Base-by-base conservation (phyloP, 1,139 yeast genomes). In the Suhomyces taliae region DNA sequence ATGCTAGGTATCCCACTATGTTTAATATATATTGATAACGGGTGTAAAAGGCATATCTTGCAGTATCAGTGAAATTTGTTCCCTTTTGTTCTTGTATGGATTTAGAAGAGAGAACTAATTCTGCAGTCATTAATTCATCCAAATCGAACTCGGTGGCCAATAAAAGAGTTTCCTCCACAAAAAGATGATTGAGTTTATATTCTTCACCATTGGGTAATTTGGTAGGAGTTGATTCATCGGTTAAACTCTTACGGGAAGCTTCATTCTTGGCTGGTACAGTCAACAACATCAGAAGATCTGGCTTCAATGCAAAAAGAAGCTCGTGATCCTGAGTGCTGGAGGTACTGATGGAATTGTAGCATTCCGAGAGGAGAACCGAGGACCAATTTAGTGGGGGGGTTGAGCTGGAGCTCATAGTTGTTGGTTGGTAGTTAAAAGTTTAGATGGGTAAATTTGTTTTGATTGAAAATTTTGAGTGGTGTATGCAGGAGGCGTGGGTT, bases 21-120 rank as follows among this genome's bases (percentile, higher is more conserved):
- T 87, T 88, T 41, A 91, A 65, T 19, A 90, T 82, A 55, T 81
- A 86, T 58, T 83, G 86, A 44, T 84, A 76, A 55, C 97, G 77
- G 46, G 81, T 67, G 60, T 83, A 88, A 60, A 79, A 90, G 7
- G 82, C 74, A n/a, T 87, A 79, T 53, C 84, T 77, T 1, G 93
- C 96, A 32, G 84, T 77, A 56, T 89, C 95, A 6, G 78, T 59
- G 26, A 84, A 71, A 1, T 78, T 69, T 7, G 83, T 69, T 5
- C 88, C 90, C 31, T 79, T 72, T 37, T 77, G 62, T 39, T 64
- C 66, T 12, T 74, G 67, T 15, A 75, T 68, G 3, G 66, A 64
- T 6, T 74, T 61, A 3, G 88, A 76, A 47, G 66, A 51, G 52
- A 60, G 69, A 19, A 72, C 57, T 45, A 74, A 50, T 55, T 74